Conservation (phyloP, 306 rosid genomes). For the Trifolium fragiferum region DNA sequence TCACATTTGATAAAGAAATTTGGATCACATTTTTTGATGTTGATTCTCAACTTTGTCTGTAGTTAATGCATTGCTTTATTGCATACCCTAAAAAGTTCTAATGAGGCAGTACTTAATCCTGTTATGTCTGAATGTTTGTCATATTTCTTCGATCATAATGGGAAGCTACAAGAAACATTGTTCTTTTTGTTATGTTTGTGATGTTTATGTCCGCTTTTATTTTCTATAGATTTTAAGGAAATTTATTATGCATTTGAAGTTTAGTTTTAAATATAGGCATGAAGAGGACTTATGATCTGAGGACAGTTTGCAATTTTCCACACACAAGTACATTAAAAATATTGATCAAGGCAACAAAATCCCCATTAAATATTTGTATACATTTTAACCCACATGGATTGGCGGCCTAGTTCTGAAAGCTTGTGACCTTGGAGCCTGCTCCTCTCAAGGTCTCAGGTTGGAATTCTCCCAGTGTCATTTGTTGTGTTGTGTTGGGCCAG, state of each 20-base stretch:
- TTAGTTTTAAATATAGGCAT: constrained; percentile 20
- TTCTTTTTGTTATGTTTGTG: neutral
- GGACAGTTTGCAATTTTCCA: constrained; percentile 27
- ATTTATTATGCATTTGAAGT: constrained; percentile 15
- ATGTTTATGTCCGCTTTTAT: constrained; percentile 17
- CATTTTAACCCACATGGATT: no score
- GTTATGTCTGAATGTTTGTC: constrained; percentile 12
- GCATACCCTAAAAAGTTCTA: constrained; percentile 2
- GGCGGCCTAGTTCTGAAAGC: no score
- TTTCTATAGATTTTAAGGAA: neutral
- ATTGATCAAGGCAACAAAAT: neutral
- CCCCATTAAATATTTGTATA: neutral
- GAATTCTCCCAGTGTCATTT: no score
- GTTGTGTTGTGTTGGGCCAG: no score
- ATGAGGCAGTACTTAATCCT: neutral
- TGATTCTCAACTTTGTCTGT: constrained; percentile 12
- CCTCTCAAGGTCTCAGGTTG: no score
- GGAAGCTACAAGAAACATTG: constrained; percentile 17
- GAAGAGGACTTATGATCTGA: neutral
- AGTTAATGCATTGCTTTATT: neutral
- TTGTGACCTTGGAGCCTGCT: no score
- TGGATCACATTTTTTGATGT: constrained; percentile 18
- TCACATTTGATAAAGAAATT: constrained; percentile 13
- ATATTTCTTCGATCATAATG: neutral
- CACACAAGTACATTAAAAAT: neutral